These are phyloP conservation scores for Nidula niveotomentosa DNA, from an alignment of 1,284 basidiomycete species.

Conservation along the genomic window DNA sequence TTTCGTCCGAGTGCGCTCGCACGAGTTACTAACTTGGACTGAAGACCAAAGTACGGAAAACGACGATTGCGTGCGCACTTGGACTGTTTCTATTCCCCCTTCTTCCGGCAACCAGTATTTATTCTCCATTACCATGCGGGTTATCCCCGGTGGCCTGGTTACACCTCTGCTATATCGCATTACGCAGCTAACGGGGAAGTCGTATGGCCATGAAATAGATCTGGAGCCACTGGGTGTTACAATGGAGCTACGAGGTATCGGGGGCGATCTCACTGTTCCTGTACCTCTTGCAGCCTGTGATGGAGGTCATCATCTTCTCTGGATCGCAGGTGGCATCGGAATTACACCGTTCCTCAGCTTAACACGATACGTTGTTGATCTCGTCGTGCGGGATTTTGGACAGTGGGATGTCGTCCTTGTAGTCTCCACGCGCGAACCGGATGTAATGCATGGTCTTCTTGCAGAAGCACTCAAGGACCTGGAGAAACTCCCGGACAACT, in stretches of 20 bases:
- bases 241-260: neutral
- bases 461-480: neutral
- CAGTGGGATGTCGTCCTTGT: constrained; percentile 40
- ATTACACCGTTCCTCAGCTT: constrained; percentile 59
- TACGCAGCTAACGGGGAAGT: neutral
- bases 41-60: constrained; percentile 47
- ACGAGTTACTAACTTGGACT: constrained; percentile 47
- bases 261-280: constrained; percentile 1
- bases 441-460: constrained; percentile 32
- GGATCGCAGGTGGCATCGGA: constrained; percentile 60
- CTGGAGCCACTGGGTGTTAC: constrained; percentile 19
- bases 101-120: constrained; percentile 12
- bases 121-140: constrained; percentile 49
- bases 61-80: constrained; percentile 66
- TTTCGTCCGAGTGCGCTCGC: constrained; percentile 44
- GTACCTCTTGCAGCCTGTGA: neutral
- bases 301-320: constrained; percentile 31
- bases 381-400: constrained; percentile 8
- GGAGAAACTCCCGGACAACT: neutral
- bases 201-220: neutral
- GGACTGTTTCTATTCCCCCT: constrained; percentile 51
- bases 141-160: constrained; percentile 20
- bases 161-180: constrained; percentile 3
- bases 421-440: constrained; percentile 49
- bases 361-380: constrained; percentile 29